Conservation (phyloP, 176 grass and related monocot genomes). For the Alopecurus myosuroides region DNA sequence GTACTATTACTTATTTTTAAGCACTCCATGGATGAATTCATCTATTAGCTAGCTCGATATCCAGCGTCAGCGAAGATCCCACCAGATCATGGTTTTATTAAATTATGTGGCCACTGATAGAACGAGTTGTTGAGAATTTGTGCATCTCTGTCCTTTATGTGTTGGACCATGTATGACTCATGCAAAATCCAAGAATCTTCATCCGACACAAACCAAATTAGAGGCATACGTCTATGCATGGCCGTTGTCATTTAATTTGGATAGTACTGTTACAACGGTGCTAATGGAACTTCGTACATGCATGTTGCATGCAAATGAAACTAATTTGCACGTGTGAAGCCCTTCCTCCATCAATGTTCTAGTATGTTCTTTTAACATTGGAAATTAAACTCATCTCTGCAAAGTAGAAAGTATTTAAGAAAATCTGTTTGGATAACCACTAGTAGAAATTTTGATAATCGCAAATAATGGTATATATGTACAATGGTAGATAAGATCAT, state of each 20-base stretch:
- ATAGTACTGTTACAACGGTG: background rate
- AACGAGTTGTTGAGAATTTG: constrained; percentile 45
- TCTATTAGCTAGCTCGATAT: background rate
- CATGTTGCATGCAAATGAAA: background rate
- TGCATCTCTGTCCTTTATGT: background rate
- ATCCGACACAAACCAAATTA: constrained; percentile 4
- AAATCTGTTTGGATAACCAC: background rate
- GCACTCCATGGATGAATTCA: constrained; percentile 44
- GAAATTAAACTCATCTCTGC: background rate
- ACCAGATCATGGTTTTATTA: constrained; percentile 14
- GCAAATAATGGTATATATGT: too few relatives aligned
- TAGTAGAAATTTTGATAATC: too few relatives aligned
- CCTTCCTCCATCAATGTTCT: background rate
- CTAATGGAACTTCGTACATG: background rate
- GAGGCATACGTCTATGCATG: background rate
- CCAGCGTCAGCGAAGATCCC: constrained; percentile 36
- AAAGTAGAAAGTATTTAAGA: background rate
- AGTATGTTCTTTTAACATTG: background rate
- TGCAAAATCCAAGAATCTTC: constrained; percentile 27
- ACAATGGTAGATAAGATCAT: too few relatives aligned
- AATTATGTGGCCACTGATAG: constrained; percentile 30
- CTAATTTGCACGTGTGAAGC: background rate
- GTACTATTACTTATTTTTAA: constrained; percentile 20
- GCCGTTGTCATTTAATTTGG: constrained; percentile 4
- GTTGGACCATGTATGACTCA: constrained; percentile 35